phyloP scores from a whole-genome alignment of 192 early-diverging fungal genomes.

The Gaertneriomyces sp. region DNA sequence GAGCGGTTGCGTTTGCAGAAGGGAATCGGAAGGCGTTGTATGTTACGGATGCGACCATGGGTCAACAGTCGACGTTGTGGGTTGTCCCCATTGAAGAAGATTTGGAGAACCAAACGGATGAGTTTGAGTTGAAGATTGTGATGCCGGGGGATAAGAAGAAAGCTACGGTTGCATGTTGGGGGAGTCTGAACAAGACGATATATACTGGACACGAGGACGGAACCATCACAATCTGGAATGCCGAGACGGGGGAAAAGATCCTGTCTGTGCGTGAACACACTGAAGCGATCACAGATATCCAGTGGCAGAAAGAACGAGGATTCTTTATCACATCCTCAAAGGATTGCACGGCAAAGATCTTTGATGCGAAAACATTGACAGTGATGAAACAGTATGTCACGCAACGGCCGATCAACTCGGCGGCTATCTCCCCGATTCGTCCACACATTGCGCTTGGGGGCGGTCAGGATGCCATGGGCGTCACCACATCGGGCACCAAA shows the following conservation, averaged over 20 bases:
- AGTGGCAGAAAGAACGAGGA: conserved; percentile 82
- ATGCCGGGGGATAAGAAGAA: conserved; percentile 64
- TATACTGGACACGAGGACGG: conserved; percentile 94
- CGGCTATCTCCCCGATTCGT: conserved; percentile 77
- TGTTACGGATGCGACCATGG: conserved; percentile 97
- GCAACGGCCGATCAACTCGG: conserved; percentile 89
- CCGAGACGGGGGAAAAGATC: conserved; percentile 71
- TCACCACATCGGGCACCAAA: conserved; percentile 84
- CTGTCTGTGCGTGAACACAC: conserved; percentile 66
- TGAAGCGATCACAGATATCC: conserved; percentile 80
- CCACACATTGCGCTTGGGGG: conserved; percentile 71
- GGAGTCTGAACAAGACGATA: conserved; percentile 87
- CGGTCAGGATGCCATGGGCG: conserved; percentile 98
- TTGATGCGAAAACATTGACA: conserved; percentile 80
- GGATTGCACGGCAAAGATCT: conserved; percentile 87
- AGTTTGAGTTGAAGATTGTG: conserved; percentile 70
- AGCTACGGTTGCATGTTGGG: conserved; percentile 90
- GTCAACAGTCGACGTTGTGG: conserved; percentile 78
- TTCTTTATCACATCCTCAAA: conserved; percentile 96
- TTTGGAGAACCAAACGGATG: conserved; percentile 66
- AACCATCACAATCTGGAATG: conserved; percentile 81
- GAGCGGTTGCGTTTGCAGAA: conserved; percentile 84
- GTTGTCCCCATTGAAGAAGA: conserved; percentile 73
- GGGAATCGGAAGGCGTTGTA: conserved; percentile 84
- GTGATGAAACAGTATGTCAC: conserved; percentile 81